phyloP scores from a whole-genome alignment of 495 filamentous ascomycete genomes.

The Rhizodiscina lignyota region DNA sequence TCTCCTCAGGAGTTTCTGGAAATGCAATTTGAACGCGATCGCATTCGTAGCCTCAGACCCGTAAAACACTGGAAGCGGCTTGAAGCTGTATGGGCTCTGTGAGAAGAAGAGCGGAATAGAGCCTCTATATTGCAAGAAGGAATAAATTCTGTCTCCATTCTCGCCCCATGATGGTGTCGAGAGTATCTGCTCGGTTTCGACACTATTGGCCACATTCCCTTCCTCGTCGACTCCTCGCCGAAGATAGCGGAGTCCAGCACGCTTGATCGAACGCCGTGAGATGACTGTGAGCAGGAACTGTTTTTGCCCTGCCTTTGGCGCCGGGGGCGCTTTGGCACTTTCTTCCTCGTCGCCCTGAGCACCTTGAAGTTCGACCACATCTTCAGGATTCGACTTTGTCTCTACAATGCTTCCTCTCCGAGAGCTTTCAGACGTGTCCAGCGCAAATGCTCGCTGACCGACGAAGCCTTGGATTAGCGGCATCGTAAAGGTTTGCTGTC shows the following conservation, averaged over 20 bases:
- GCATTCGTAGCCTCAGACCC: slow-evolving; percentile 63
- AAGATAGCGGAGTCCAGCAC: slow-evolving; percentile 79
- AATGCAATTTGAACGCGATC: slow-evolving; percentile 62
- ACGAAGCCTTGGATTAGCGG: slow-evolving; percentile 93
- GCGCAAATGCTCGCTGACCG: slow-evolving; percentile 64
- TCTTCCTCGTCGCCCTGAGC: background rate
- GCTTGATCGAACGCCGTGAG: slow-evolving; percentile 65
- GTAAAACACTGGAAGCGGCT: slow-evolving; percentile 66
- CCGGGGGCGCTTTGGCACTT: slow-evolving; percentile 2
- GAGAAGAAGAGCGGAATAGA: slow-evolving; percentile 89
- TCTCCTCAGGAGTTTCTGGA: slow-evolving; percentile 40
- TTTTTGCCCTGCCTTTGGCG: slow-evolving; percentile 6
- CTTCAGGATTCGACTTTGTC: slow-evolving; percentile 7
- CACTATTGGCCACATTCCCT: slow-evolving; percentile 74
- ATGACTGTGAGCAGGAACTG: slow-evolving; percentile 67
- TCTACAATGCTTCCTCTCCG: slow-evolving; percentile 15
- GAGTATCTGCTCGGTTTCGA: slow-evolving; percentile 89
- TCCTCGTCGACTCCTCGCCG: slow-evolving; percentile 81
- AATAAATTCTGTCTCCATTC: slow-evolving; percentile 44
- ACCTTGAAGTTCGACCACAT: slow-evolving; percentile 4
- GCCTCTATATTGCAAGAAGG: slow-evolving; percentile 70
- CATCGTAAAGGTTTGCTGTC: slow-evolving; percentile 49
- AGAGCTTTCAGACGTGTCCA: slow-evolving; percentile 23
- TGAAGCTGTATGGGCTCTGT: slow-evolving; percentile 82
- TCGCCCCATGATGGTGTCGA: slow-evolving; percentile 45